phyloP scores from a whole-genome alignment of 495 filamentous ascomycete genomes.

The Daldinia decipiens region DNA sequence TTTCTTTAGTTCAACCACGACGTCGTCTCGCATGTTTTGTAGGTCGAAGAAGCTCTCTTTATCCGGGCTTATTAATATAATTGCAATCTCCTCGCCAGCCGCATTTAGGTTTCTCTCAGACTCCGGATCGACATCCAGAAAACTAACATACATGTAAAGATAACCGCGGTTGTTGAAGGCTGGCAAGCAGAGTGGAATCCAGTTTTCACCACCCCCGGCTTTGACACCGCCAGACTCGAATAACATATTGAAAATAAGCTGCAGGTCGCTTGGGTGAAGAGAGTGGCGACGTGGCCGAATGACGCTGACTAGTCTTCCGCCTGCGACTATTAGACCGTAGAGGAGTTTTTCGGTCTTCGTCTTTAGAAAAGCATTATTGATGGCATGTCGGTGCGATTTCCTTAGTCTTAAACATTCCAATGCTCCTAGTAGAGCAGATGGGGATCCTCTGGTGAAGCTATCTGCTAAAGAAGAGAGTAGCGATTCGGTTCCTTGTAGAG shows the following conservation, averaged over 20 bases:
- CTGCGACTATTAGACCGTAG: slow-evolving; percentile 93
- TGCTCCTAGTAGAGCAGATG: slow-evolving; percentile 86
- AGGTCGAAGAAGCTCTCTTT: slow-evolving; percentile 94
- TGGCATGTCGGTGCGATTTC: slow-evolving; percentile 83
- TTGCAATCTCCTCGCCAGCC: slow-evolving; percentile 76
- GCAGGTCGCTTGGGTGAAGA: slow-evolving; percentile 93
- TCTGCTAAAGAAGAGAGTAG: slow-evolving; percentile 92
- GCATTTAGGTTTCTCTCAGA: slow-evolving; percentile 39
- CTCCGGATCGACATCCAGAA: slow-evolving; percentile 65
- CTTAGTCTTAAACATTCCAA: slow-evolving; percentile 90
- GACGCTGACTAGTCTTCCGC: slow-evolving; percentile 93
- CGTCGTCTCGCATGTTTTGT: slow-evolving; percentile 81
- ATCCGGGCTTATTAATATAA: slow-evolving; percentile 90
- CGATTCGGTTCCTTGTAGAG: slow-evolving; percentile 92
- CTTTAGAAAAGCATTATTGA: slow-evolving; percentile 88
- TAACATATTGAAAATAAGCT: slow-evolving; percentile 99
- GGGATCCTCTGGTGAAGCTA: slow-evolving; percentile 91
- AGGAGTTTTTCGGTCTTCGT: slow-evolving; percentile 77
- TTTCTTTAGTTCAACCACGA: slow-evolving; percentile 79
- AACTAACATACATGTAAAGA: slow-evolving; percentile 98
- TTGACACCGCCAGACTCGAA: slow-evolving; percentile 92
- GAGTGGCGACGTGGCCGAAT: slow-evolving; percentile 94
- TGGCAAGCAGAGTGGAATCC: slow-evolving; percentile 95
- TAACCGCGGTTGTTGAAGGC: slow-evolving; percentile 98
- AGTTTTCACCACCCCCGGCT: slow-evolving; percentile 88